phyloP scores from a whole-genome alignment of 176 grass and related monocot genomes.

The Rhipidocladum racemiflorum region DNA sequence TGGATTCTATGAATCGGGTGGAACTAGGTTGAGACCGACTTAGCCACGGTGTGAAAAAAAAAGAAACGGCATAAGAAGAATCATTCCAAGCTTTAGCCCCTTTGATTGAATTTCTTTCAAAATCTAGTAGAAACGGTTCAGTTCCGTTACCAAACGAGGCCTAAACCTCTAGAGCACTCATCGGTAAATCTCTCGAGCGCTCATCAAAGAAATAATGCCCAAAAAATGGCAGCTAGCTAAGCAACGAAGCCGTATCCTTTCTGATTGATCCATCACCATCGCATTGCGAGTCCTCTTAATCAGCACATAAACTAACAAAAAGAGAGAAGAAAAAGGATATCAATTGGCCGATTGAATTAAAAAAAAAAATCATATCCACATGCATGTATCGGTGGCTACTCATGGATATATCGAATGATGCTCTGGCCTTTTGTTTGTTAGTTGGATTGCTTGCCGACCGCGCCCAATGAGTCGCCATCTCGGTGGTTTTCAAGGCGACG shows the following conservation, averaged over 20 bases:
- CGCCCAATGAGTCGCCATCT: conserved; percentile 14
- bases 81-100: no score
- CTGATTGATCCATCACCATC: not conserved
- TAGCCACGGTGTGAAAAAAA: no score
- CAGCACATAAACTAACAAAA: not conserved
- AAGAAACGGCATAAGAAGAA: no score
- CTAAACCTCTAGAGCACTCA: not conserved
- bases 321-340: no score
- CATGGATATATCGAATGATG: not conserved
- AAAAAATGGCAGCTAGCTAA: conserved; percentile 1
- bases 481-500: not conserved
- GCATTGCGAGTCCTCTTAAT: conserved; percentile 25
- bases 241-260: conserved; percentile 17
- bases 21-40: no score
- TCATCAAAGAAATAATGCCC: conserved; percentile 9
- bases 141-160: no score
- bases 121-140: no score
- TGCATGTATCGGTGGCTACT: not conserved
- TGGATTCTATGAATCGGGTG: no score
- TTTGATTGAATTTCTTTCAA: no score
- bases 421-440: conserved; percentile 15
- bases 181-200: not conserved
- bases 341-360: not conserved
- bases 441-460: conserved; percentile 46
- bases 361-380: no score